Evolutionary conservation across 805 yeast species (phyloP).

Genomic region (Lipomyces mesembrius): DNA sequence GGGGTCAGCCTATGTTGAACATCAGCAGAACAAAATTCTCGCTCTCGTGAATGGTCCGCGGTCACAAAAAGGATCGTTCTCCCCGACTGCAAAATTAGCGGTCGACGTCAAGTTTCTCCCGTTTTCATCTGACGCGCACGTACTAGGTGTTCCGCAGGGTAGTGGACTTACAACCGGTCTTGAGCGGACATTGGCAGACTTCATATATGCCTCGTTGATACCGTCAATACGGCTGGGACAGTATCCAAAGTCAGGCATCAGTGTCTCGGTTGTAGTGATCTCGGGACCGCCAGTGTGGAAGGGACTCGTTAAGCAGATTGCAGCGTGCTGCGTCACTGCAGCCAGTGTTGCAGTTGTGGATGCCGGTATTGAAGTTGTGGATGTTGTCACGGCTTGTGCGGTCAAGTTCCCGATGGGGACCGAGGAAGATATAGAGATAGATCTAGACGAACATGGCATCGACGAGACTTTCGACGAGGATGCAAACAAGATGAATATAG

Average conservation of each 20-base stretch:
- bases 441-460: slow-evolving; percentile 20
- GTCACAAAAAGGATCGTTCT: slow-evolving; percentile 76
- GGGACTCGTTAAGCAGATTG: slow-evolving; percentile 45
- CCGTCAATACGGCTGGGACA: slow-evolving; percentile 64
- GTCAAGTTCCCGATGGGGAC: slow-evolving; percentile 22
- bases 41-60: slow-evolving; percentile 87
- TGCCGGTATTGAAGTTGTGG: slow-evolving; percentile 79
- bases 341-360: slow-evolving; percentile 79
- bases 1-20: slow-evolving; percentile 83
- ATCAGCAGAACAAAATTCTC: slow-evolving; percentile 61
- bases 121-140: slow-evolving; percentile 51
- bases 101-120: slow-evolving; percentile 64
- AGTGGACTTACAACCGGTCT: slow-evolving; percentile 41
- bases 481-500: not conserved
- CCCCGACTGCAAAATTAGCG: slow-evolving; percentile 65
- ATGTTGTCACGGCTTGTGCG: slow-evolving; percentile 61
- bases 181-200: slow-evolving; percentile 53
- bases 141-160: slow-evolving; percentile 28
- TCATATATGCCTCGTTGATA: slow-evolving; percentile 56
- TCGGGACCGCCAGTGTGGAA: slow-evolving; percentile 50
- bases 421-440: slow-evolving; percentile 3
- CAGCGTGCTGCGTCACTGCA: slow-evolving; percentile 53
- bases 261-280: slow-evolving; percentile 71
- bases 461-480: not conserved
- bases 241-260: slow-evolving; percentile 91